phyloP scores from a whole-genome alignment of 1,284 basidiomycete genomes.

The Coniophora puteana region DNA sequence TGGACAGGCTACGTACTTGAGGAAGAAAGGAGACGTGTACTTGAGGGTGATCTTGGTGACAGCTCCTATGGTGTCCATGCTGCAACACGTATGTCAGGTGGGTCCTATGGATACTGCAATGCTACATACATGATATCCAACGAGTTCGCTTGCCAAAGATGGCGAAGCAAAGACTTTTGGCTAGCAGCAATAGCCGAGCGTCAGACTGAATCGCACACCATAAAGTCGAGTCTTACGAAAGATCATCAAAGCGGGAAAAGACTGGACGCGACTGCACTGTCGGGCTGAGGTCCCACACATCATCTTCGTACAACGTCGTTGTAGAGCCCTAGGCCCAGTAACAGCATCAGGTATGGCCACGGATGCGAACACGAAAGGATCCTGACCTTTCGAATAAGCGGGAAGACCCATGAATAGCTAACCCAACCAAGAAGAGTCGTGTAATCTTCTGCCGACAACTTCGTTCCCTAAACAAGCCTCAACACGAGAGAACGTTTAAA shows the following conservation, averaged over 20 bases:
- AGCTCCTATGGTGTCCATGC: constrained; percentile 47
- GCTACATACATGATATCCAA: constrained; percentile 53
- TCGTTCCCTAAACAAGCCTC: constrained; percentile 36
- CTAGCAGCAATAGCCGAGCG: constrained; percentile 16
- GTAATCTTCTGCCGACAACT: constrained; percentile 71
- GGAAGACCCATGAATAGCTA: constrained; percentile 75
- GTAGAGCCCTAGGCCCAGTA: constrained; percentile 43
- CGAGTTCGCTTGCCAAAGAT: constrained; percentile 60
- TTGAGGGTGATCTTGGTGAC: constrained; percentile 62
- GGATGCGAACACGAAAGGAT: not conserved
- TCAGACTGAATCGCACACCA: not conserved
- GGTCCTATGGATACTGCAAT: constrained; percentile 3
- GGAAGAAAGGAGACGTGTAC: constrained; percentile 66
- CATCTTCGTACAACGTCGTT: constrained; percentile 42
- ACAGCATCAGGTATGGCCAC: not conserved
- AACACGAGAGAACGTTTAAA: not conserved
- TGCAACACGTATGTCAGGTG: not conserved
- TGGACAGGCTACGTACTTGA: constrained; percentile 40
- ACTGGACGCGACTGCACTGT: constrained; percentile 46
- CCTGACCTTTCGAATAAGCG: constrained; percentile 49
- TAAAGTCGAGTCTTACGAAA: constrained; percentile 27
- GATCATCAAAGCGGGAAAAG: constrained; percentile 40
- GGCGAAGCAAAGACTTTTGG: constrained; percentile 48
- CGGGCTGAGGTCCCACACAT: constrained; percentile 50
- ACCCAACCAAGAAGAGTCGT: constrained; percentile 74